Evolutionary conservation across 441 rosid genomes (phyloP), one percentile per base, ranked within the genome.

Genomic region (Croton setiger): DNA sequence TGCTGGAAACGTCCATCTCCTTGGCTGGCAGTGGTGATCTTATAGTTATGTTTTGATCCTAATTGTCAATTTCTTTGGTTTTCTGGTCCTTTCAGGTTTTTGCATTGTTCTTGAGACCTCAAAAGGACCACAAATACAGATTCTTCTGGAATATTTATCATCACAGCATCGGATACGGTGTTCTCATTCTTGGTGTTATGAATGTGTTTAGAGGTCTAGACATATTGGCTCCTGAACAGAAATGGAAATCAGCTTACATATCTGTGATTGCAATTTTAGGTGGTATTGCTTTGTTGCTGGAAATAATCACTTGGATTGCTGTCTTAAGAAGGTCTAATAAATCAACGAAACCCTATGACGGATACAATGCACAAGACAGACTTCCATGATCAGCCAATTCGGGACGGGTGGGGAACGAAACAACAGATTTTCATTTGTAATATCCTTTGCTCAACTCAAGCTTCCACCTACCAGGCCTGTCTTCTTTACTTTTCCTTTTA

Each of bases 131-230:
- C 73, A 86, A 78, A 17, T 83, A 57, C 80, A 76, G 88, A 70
- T 7, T 74, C 18, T 84, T 82, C 60, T 87, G 93, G 91, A 89
- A 86, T 51, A 59, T 81, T 66, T 86, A 86, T 79, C 91, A 89
- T 60, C 86, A 80, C 62, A 49, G 62, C 1, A 49, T 85, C 0
- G 90, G 87, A 18, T 89, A 85, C 44, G 35, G 79, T 0, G 74
- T 79, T 39, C 71, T 87, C 64, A 35, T 74, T 11, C 75, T 81
- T 21, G 83, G 79, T 71, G 37, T 82, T 56, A 31, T 78, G 70
- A 87, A 86, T 47, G 75, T 89, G 17, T 84, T 79, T 83, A 80
- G 80, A 59, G 93, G 96, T 4, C 72, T 88, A 33, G 57, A 78
- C 33, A 75, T 85, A 36, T 65, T 85, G 71, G 76, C 80, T 18